phyloP scores from a whole-genome alignment of 2,329 filamentous ascomycete species.

The Aspergillus chevalieri region DNA sequence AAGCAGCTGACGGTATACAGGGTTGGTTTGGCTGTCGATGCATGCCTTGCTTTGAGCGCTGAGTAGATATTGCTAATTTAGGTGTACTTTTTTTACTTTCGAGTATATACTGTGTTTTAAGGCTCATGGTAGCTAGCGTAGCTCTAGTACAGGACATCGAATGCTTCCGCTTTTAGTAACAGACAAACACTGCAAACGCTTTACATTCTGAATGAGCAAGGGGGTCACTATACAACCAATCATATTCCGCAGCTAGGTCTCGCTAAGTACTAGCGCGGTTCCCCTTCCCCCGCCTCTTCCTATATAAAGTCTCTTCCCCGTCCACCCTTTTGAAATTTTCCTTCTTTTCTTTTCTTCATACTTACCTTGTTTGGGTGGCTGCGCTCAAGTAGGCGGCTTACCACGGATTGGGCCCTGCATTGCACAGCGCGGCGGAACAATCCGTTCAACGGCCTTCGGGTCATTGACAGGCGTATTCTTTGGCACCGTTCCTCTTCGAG shows the following conservation, averaged over 20 bases:
- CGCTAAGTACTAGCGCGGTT: constrained; percentile 15
- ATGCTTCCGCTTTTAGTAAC: not conserved
- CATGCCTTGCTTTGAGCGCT: constrained; percentile 65
- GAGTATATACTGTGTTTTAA: not conserved
- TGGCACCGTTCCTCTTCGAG: constrained; percentile 26
- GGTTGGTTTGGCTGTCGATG: constrained; percentile 79
- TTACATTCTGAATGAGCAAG: not conserved
- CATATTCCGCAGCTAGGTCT: not conserved
- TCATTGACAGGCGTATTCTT: constrained; percentile 38
- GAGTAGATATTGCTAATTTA: constrained; percentile 22
- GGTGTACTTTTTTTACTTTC: not conserved
- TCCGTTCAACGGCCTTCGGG: constrained; percentile 24
- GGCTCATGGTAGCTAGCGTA: not conserved
- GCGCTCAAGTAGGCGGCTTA: constrained; percentile 43
- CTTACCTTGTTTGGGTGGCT: constrained; percentile 47
- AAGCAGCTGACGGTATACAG: constrained; percentile 37
- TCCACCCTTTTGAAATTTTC: constrained; percentile 17
- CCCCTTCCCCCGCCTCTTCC: not conserved
- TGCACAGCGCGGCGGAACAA: constrained; percentile 52
- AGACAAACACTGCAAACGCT: not conserved
- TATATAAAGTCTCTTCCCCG: constrained; percentile 13
- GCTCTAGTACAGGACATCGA: not conserved
- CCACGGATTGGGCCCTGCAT: constrained; percentile 49
- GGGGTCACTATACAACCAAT: constrained; percentile 2
- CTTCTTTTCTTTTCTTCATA: constrained; percentile 44